Evolutionary conservation across 768 basidiomycete genomes (phyloP), one percentile per base, ranked within the genome.

Genomic region (Serendipita sp.): DNA sequence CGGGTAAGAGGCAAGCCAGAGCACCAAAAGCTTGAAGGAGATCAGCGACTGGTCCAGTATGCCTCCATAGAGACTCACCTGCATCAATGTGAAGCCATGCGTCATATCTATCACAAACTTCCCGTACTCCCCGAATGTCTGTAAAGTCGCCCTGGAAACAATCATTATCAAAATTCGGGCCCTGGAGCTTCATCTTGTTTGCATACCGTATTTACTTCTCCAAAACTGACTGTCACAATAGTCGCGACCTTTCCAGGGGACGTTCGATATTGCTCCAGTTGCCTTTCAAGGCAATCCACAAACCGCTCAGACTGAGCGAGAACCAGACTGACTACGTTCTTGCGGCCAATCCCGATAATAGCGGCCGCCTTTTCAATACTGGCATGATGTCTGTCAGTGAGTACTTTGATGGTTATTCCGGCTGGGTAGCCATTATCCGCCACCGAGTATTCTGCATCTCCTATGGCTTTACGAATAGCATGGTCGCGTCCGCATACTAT

Each of bases 61-160:
- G 18, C 11, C 37, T 44, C 5, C 48, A 75, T 75, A 75, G 23
- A 23, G 23, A 23, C 23, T 23, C 23, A 23, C 23, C 23, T 6
- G 73, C 77, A 66, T 78, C 77, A 31, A 77, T 70, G 67, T 78
- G 77, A 2, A 79, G 66, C 76, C 77, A 78, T 0, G 74, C 75
- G 11, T 65, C 68, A 64, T 74, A 75, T 18, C 50, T 33, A 65
- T 73, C 73, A 62, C 75, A 76, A 15, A 78, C 68, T 13, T 55
- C 63, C 6, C 75, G 69, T 3, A 77, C 68, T 0, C 66, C 63
- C 6, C 64, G 69, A 31, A 76, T 66, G 18, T 72, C 65, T 8
- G 72, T 72, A 66, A 76, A 74, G 2, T 71, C 75, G 11, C 76
- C 73, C 69, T 70, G 45, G 40, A 40, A 23, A 13, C 18, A 15